Evolutionary conservation across 805 yeast species (phyloP).

Genomic region (Saturnispora mendoncae): DNA sequence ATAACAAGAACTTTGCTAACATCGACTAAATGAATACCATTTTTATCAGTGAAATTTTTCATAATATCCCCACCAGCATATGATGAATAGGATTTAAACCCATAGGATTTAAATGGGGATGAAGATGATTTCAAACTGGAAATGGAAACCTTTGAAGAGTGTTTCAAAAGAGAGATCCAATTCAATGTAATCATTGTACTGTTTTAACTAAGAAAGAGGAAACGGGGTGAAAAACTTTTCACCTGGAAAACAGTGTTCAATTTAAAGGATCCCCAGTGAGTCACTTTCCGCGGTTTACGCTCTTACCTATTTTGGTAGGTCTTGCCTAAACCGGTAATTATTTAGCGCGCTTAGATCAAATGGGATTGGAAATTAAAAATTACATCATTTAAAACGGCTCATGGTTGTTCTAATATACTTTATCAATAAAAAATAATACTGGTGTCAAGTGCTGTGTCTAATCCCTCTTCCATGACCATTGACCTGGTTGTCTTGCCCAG

Average conservation of each 20-base stretch:
- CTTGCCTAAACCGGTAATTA: conserved; percentile 12
- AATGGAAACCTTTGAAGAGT: background rate
- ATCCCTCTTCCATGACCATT: conserved; percentile 51
- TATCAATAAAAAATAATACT: background rate
- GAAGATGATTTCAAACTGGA: too few species aligned
- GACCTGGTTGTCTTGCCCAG: conserved; percentile 40
- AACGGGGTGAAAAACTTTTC: background rate
- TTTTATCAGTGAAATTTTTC: conserved; percentile 47
- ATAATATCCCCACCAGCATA: conserved; percentile 61
- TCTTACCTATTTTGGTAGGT: conserved; percentile 18
- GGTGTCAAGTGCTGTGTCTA: conserved; percentile 17
- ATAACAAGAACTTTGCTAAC: conserved; percentile 82
- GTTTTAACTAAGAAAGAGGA: background rate
- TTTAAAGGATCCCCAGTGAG: conserved; percentile 13
- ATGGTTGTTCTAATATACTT: background rate
- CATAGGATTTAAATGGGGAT: background rate
- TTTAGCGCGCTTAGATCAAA: conserved; percentile 12
- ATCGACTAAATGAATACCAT: conserved; percentile 63
- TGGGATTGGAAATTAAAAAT: background rate
- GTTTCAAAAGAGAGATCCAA: conserved; percentile 10
- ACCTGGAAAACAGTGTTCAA: background rate
- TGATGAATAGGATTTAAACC: conserved; percentile 19
- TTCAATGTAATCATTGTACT: conserved; percentile 6
- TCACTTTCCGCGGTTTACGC: conserved; percentile 29
- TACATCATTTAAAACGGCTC: background rate